Percentiles rank a stretch among this genome's conserved stretches.
Evolutionary conservation across 768 basidiomycete genomes (phyloP).

Genomic region (Phlebiopsis flavidoalba): DNA sequence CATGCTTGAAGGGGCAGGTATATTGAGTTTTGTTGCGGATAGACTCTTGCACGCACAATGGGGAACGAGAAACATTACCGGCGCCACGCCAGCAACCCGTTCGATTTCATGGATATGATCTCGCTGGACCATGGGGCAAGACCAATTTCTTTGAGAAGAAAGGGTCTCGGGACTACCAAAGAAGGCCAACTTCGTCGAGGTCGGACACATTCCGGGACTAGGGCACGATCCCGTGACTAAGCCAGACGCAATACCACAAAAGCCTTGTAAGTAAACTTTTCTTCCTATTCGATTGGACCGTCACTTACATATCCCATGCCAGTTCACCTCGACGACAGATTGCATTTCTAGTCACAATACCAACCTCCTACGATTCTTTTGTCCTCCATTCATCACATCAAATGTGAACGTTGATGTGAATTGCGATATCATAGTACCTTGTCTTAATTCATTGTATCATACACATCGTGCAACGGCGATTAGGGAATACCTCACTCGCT

Average conservation of each 20-base stretch:
- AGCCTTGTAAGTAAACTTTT: constrained; percentile 31
- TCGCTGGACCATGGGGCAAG: constrained; percentile 94
- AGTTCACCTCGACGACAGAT: constrained; percentile 39
- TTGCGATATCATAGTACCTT: neutral
- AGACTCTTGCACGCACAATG: constrained; percentile 76
- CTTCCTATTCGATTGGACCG: neutral
- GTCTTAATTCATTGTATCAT: neutral
- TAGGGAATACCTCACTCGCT: neutral
- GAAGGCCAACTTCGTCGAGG: constrained; percentile 55
- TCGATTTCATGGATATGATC: constrained; percentile 95
- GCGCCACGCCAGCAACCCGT: constrained; percentile 73
- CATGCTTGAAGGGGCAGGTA: constrained; percentile 89
- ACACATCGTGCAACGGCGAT: too few relatives aligned
- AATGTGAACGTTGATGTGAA: neutral
- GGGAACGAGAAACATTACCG: constrained; percentile 76
- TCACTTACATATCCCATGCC: neutral
- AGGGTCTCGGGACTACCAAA: constrained; percentile 85
- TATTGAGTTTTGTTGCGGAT: constrained; percentile 68
- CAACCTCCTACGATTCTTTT: neutral
- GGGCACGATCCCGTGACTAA: neutral
- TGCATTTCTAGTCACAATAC: constrained; percentile 26
- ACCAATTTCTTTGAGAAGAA: constrained; percentile 97
- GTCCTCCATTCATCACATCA: neutral
- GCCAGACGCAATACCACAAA: neutral
- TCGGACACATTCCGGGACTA: constrained; percentile 1